phyloP scores from a whole-genome alignment of 805 yeast genomes.

The Lipomyces yamadae region DNA sequence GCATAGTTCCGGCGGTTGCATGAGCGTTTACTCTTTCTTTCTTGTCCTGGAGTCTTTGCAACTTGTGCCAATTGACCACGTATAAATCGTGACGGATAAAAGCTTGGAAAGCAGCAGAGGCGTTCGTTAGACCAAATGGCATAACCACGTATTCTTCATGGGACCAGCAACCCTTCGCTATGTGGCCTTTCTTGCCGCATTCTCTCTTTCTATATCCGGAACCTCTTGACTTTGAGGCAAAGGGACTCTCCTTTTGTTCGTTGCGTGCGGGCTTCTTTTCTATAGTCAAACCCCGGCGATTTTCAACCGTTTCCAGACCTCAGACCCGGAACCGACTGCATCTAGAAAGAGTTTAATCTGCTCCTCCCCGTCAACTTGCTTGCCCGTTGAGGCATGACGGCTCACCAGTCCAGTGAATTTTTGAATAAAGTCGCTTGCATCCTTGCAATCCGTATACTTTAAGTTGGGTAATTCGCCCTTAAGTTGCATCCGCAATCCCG shows the following conservation, averaged over 20 bases:
- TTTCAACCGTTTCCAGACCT: neutral
- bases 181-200: too few species aligned
- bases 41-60: neutral
- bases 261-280: too few species aligned
- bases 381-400: neutral
- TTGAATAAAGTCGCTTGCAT: neutral
- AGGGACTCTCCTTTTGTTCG: neutral
- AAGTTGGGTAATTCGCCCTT: neutral
- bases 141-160: too few species aligned
- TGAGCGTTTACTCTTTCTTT: neutral
- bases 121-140: too few species aligned
- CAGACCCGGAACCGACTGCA: neutral
- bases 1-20: neutral
- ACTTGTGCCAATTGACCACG: neutral
- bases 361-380: neutral
- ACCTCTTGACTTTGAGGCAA: too few species aligned
- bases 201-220: conserved; percentile 27
- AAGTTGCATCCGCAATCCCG: neutral
- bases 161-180: neutral
- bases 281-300: neutral
- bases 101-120: too few species aligned
- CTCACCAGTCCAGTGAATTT: neutral
- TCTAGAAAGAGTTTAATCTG: neutral
- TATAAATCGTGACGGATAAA: too few species aligned
- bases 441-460: neutral